Evolutionary conservation across 805 yeast species (phyloP).

Genomic region (Saturnispora besseyi): DNA sequence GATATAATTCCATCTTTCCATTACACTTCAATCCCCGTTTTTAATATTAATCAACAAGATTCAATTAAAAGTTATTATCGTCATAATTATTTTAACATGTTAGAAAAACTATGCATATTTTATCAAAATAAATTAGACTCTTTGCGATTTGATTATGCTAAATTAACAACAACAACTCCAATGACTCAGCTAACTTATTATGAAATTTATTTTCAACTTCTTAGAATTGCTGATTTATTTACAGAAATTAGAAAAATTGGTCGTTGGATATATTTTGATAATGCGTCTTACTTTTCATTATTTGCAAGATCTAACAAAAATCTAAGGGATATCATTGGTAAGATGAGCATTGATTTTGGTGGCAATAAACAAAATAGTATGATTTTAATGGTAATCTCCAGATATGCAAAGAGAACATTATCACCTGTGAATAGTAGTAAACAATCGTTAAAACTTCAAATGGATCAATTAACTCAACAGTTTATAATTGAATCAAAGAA

Average conservation of each 20-base stretch:
- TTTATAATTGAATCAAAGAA: conserved; percentile 30
- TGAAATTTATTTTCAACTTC: conserved; percentile 31
- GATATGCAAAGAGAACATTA: conserved; percentile 34
- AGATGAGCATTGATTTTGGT: conserved; percentile 24
- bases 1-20: conserved; percentile 10
- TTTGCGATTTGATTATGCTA: conserved; percentile 25
- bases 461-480: conserved; percentile 5
- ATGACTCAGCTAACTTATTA: conserved; percentile 26
- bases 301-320: conserved; percentile 24
- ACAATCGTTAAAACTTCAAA: conserved; percentile 4
- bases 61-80: conserved; percentile 16
- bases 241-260: conserved; percentile 39
- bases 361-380: conserved; percentile 42
- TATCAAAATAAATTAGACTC: conserved; percentile 17
- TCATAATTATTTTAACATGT: conserved; percentile 17
- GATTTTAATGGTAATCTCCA: conserved; percentile 38
- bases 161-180: conserved; percentile 13
- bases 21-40: neutral
- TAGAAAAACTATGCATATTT: conserved; percentile 11
- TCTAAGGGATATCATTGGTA: conserved; percentile 19
- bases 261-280: conserved; percentile 37
- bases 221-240: conserved; percentile 43
- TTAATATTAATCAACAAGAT: conserved; percentile 16
- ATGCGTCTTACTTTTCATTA: conserved; percentile 35
- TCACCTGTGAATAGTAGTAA: neutral